Base-by-base conservation (phyloP, 805 yeast species). In the Komagataella mondaviorum region DNA sequence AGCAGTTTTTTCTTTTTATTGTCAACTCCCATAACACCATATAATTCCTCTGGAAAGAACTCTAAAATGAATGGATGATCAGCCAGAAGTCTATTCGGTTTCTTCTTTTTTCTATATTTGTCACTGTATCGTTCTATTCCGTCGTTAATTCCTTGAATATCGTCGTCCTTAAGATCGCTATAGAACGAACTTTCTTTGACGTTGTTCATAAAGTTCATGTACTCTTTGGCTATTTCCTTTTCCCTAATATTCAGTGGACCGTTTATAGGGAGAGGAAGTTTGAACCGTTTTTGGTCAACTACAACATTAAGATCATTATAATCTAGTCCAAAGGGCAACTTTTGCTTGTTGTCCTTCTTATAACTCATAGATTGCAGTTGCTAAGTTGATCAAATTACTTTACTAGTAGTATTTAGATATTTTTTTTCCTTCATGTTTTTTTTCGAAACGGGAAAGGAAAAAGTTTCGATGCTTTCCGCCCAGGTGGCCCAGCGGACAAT, bases 61-160 rank as follows among this genome's bases (percentile, higher is more conserved):
- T 77, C 80, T 6, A 79, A 59, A 52, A 76, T 75, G 62, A 82
- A 87, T 1, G 95, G 95, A 66, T 85, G 89, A 51, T 85, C 89
- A 54, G 81, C 84, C 6, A 84, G 76, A 2, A 90, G 81, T 50
- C 83, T 75, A 1, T 88, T 88, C 14, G 83, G 76, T 59, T 77
- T 80, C 52, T 86, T 76, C 58, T 79, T 80, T 62, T 83, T 83
- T 56, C 83, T 70, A 65, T 86, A 90, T 62, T 73, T 74, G 64
- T 90, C 97, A 2, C 95, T 80, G 62, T 88, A 88, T 59, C 97
- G 74, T 61, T 82, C 78, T 46, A 90, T 76, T 1, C 91, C 89
- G 62, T 87, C 96, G 51, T 72, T 71, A 2, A 71, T 63, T 46
- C 68, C 72, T 30, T 30, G 39, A 30, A 30, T 30, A 30, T 30